Conservation (phyloP, 345 rosid species). For the Sisymbrium altissimum region DNA sequence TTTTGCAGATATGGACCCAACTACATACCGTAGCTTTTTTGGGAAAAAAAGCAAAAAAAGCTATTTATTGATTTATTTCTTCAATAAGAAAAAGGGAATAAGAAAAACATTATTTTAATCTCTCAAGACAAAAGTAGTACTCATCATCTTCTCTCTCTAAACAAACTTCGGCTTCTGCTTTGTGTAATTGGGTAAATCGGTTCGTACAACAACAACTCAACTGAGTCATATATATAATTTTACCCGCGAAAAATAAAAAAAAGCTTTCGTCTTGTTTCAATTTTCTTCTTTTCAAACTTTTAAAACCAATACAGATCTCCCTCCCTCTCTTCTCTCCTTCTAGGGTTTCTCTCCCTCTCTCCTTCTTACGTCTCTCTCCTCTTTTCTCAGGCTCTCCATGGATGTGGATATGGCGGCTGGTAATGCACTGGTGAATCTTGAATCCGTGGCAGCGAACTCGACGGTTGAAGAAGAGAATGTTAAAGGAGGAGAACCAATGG, state of each 20-base stretch:
- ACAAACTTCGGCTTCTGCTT: background rate
- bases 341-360: constrained; percentile 25
- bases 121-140: background rate
- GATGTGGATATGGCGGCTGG: background rate
- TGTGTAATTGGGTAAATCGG: background rate
- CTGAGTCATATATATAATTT: background rate
- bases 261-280: background rate
- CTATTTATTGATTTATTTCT: background rate
- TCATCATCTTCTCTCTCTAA: background rate
- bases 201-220: background rate
- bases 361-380: background rate
- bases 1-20: background rate
- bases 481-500: constrained; percentile 8
- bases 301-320: constrained; percentile 3
- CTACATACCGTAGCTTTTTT: background rate
- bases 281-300: background rate
- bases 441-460: background rate
- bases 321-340: background rate
- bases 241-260: constrained; percentile 14
- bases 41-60: background rate
- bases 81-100: too few species aligned
- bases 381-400: background rate
- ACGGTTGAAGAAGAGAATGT: constrained; percentile 9
- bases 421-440: background rate
- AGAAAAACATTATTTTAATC: background rate